These are phyloP conservation scores for Emericellopsis terricola DNA, from an alignment of 495 filamentous ascomycete genomes.

Conservation along the genomic window DNA sequence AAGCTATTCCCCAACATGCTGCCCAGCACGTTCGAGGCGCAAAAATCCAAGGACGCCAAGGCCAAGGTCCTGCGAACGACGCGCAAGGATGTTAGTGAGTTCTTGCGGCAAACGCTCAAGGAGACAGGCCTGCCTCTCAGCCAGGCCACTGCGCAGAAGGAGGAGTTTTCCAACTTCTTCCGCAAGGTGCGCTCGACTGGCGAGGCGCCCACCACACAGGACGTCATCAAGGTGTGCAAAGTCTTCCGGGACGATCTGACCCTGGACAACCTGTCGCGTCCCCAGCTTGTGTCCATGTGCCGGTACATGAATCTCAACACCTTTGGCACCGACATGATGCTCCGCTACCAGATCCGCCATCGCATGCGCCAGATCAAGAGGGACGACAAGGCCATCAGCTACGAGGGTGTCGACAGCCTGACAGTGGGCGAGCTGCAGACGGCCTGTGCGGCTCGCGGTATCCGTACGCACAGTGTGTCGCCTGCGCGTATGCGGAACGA, in stretches of 20 bases:
- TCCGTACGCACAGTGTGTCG: conserved; percentile 80
- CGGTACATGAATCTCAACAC: conserved; percentile 96
- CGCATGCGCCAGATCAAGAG: conserved; percentile 98
- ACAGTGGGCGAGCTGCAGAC: conserved; percentile 87
- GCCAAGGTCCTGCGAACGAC: conserved; percentile 65
- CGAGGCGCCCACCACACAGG: conserved; percentile 68
- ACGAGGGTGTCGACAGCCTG: conserved; percentile 83
- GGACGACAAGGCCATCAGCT: conserved; percentile 87
- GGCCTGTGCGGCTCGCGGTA: conserved; percentile 75
- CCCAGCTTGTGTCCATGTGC: conserved; percentile 93
- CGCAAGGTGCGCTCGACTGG: conserved; percentile 86
- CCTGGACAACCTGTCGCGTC: conserved; percentile 88
- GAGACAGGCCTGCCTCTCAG: conserved; percentile 86
- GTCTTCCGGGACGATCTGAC: conserved; percentile 98
- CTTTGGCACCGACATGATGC: conserved; percentile 90
- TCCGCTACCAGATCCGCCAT: conserved; percentile 94
- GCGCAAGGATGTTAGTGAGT: conserved; percentile 83
- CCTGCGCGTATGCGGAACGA: conserved; percentile 80
- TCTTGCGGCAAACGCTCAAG: conserved; percentile 75
- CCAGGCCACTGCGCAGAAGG: conserved; percentile 68
- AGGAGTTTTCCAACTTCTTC: conserved; percentile 97
- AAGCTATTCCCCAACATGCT: conserved; percentile 93
- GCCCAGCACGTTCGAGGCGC: conserved; percentile 90
- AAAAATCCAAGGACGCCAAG: conserved; percentile 78
- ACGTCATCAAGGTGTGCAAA: conserved; percentile 98